A percentile compares a stretch with the other conserved stretches of the same genome.
These are phyloP conservation scores for Arabidopsis thaliana DNA, from an alignment of 345 rosid species.

Conservation along the genomic window TAIR10.1 NC_003071.7:6023001-6023500, in stretches of 20 bases:
- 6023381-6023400: constrained; percentile 24
- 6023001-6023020: constrained; percentile 70
- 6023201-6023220: constrained; percentile 57
- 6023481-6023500: neutral
- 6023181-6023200: constrained; percentile 57
- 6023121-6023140: neutral
- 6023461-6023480: constrained; percentile 40
- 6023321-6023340: constrained; percentile 15
- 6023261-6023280: neutral
- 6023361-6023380: constrained; percentile 34
- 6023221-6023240: constrained; percentile 56
- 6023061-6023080: neutral
- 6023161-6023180: constrained; percentile 63
- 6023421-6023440: constrained; percentile 35
- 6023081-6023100: neutral
- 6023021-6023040: constrained; percentile 67
- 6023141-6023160: constrained; percentile 54
- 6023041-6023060: constrained; percentile 54
- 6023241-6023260: constrained; percentile 26
- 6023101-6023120: neutral
- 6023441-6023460: constrained; percentile 31
- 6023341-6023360: constrained; percentile 18
- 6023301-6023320: neutral
- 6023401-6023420: neutral
- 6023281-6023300: neutral